Conservation (phyloP, 202 grass and related monocot species). For the Digitaria exilis region DNA sequence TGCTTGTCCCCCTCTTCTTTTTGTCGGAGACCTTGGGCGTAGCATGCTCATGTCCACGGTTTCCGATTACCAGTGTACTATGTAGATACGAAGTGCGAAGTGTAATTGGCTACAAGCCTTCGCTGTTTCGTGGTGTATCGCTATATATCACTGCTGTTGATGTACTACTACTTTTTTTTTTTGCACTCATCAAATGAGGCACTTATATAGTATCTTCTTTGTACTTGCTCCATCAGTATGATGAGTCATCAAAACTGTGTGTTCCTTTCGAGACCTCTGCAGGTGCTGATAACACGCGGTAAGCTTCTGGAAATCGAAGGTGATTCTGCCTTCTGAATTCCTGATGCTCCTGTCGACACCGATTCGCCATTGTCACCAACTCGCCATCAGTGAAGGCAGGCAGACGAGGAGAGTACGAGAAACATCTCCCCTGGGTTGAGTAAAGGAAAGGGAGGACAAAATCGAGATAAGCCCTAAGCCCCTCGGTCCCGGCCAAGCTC, state of each 20-base stretch:
- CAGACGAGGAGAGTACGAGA: background rate
- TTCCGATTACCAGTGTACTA: slow-evolving; percentile 15
- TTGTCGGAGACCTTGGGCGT: slow-evolving; percentile 16
- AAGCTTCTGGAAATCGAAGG: background rate
- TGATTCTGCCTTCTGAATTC: too few species aligned
- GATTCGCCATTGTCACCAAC: slow-evolving; percentile 7
- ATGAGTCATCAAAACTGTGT: too few species aligned
- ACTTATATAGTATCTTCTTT: background rate
- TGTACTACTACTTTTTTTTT: background rate
- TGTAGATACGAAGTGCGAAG: slow-evolving; percentile 1
- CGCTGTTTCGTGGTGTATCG: slow-evolving; percentile 40
- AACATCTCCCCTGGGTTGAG: slow-evolving; percentile 18
- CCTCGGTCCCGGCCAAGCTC: background rate
- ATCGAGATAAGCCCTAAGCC: background rate
- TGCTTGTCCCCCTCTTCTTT: background rate
- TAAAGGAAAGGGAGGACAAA: background rate
- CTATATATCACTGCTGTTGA: slow-evolving; percentile 19
- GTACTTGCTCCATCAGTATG: background rate
- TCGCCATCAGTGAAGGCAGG: too few species aligned
- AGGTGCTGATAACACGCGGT: background rate
- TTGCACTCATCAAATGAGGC: background rate
- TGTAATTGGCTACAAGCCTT: slow-evolving; percentile 21
- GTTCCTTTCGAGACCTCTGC: background rate
- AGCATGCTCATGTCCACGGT: background rate
- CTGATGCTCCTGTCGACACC: background rate